Evolutionary conservation across 2,329 filamentous ascomycete species (phyloP).

Genomic region (Orbilia oligospora): DNA sequence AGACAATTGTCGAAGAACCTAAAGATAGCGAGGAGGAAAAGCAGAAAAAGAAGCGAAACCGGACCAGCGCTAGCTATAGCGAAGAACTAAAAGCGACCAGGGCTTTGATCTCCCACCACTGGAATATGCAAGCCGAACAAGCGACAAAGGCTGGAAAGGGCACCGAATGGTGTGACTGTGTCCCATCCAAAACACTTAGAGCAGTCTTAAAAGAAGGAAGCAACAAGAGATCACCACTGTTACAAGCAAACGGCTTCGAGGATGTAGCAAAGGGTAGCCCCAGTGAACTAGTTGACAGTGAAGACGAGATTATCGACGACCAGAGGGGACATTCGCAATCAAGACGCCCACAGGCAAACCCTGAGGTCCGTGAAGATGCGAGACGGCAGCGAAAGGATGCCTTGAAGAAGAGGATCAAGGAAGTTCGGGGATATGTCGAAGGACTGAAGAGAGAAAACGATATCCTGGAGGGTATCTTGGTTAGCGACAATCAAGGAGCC

Average conservation of each 20-base stretch:
- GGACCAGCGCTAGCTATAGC: conserved; percentile 32
- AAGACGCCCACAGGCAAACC: conserved; percentile 44
- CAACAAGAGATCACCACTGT: conserved; percentile 30
- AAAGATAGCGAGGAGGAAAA: conserved; percentile 12
- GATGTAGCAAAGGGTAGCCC: conserved; percentile 49
- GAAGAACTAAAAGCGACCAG: conserved; percentile 46
- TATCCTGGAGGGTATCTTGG: conserved; percentile 61
- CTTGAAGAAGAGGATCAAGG: conserved; percentile 61
- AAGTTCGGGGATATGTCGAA: conserved; percentile 57
- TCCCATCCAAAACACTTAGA: conserved; percentile 47
- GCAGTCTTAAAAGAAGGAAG: conserved; percentile 42
- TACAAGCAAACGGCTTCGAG: conserved; percentile 45
- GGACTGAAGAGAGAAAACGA: conserved; percentile 58
- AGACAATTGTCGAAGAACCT: conserved; percentile 21
- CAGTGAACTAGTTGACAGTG: conserved; percentile 32
- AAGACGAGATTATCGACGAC: conserved; percentile 24
- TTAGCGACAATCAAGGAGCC: conserved; percentile 1
- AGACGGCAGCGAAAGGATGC: conserved; percentile 60
- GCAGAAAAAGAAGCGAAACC: conserved; percentile 31
- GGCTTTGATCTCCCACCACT: conserved; percentile 52
- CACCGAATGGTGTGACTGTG: conserved; percentile 48
- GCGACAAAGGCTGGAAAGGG: conserved; percentile 33
- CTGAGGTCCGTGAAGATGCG: conserved; percentile 47
- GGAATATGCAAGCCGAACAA: conserved; percentile 51
- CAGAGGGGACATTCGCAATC: conserved; percentile 18